phyloP scores from a whole-genome alignment of 371 early-diverging fungal species.

The Furculomyces boomerangus region DNA sequence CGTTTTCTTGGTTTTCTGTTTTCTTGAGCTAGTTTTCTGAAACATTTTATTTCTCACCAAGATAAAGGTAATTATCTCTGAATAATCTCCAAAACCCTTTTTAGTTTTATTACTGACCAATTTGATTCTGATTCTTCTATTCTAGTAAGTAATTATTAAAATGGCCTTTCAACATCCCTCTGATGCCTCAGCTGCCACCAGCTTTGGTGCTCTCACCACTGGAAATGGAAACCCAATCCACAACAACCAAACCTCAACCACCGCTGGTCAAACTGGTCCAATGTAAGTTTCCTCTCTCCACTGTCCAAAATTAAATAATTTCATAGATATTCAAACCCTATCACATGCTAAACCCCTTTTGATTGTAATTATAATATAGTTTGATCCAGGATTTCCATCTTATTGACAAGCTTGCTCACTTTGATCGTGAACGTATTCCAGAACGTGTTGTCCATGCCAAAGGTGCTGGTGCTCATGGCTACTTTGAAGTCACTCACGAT shows the following conservation, averaged over 20 bases:
- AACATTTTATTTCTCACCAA: too few species aligned
- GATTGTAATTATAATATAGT: conserved; percentile 27
- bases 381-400: conserved; percentile 52
- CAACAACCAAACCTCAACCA: conserved; percentile 38
- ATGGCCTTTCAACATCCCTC: conserved; percentile 12
- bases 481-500: conserved; percentile 64
- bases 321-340: conserved; percentile 37
- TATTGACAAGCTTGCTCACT: conserved; percentile 64
- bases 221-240: conserved; percentile 40
- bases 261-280: conserved; percentile 35
- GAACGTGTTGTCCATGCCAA: conserved; percentile 74
- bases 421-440: conserved; percentile 68
- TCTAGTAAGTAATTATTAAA: too few species aligned
- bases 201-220: conserved; percentile 26
- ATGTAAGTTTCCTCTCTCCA: conserved; percentile 3
- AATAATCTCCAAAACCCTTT: too few species aligned
- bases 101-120: too few species aligned
- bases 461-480: conserved; percentile 65
- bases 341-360: too few species aligned
- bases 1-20: too few species aligned
- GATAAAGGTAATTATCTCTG: too few species aligned
- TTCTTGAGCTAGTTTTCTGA: too few species aligned
- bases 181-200: conserved; percentile 17
- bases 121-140: too few species aligned
- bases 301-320: conserved; percentile 46